These are phyloP conservation scores for Venturia nashicola DNA, from an alignment of 2,329 filamentous ascomycete species.

Conservation along the genomic window DNA sequence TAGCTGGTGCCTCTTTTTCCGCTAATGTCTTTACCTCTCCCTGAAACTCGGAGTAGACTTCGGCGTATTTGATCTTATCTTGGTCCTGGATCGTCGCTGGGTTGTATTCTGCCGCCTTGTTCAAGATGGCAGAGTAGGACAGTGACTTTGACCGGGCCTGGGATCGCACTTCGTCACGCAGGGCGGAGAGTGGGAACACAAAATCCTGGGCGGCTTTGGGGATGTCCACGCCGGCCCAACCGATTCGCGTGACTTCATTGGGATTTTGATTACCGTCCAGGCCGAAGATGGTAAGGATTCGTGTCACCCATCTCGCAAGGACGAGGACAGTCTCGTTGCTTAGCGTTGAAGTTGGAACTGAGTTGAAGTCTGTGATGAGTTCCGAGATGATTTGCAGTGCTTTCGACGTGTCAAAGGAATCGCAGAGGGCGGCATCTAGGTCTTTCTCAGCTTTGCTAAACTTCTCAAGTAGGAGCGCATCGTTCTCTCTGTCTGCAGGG, in stretches of 20 bases:
- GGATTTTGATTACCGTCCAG: constrained; percentile 47
- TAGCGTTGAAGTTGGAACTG: constrained; percentile 26
- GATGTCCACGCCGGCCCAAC: constrained; percentile 55
- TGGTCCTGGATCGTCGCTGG: neutral
- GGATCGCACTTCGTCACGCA: constrained; percentile 46
- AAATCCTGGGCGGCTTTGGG: constrained; percentile 46
- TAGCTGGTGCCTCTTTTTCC: constrained; percentile 41
- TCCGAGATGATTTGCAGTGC: constrained; percentile 70
- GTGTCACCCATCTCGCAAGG: constrained; percentile 68
- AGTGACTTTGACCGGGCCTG: constrained; percentile 30
- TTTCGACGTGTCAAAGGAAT: constrained; percentile 77
- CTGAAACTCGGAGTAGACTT: constrained; percentile 39
- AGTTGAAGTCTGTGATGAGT: constrained; percentile 67
- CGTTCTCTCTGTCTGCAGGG: constrained; percentile 12
- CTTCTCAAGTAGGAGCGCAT: constrained; percentile 32
- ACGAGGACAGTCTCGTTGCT: constrained; percentile 36
- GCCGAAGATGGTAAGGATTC: constrained; percentile 74
- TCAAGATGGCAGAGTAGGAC: constrained; percentile 9
- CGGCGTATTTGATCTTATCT: constrained; percentile 26
- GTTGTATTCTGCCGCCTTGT: constrained; percentile 9
- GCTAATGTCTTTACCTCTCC: constrained; percentile 48
- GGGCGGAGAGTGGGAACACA: constrained; percentile 44
- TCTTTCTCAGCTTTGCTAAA: constrained; percentile 43
- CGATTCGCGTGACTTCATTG: constrained; percentile 34
- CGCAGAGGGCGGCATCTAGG: constrained; percentile 56